Percentiles rank a stretch among this genome's conserved stretches.
Evolutionary conservation across 345 rosid genomes (phyloP).

Genomic region (Murraya paniculata): DNA sequence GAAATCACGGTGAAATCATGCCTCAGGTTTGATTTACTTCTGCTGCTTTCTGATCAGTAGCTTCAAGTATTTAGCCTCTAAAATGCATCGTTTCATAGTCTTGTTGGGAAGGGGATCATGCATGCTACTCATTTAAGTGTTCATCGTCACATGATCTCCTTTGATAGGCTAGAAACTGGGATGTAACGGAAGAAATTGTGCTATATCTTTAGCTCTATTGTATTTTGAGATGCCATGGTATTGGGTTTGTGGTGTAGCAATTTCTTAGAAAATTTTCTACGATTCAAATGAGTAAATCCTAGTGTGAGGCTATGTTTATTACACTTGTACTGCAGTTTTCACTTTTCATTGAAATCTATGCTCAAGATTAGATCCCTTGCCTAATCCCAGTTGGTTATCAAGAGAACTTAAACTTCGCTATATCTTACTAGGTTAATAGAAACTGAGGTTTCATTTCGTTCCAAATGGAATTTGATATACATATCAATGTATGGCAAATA

Average conservation of each 20-base stretch:
- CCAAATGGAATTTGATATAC: not conserved
- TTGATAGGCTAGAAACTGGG: not conserved
- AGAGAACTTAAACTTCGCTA: not conserved
- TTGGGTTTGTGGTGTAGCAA: not conserved
- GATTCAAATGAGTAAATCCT: not conserved
- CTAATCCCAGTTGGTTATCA: no score
- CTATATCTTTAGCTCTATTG: not conserved
- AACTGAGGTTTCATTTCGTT: not conserved
- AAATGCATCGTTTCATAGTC: not conserved
- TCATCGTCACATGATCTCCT: not conserved
- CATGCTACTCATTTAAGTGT: not conserved
- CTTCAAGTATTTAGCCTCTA: not conserved
- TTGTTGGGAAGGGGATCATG: not conserved
- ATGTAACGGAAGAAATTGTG: not conserved
- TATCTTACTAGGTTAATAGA: not conserved
- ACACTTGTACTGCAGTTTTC: no score
- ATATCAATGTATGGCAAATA: not conserved
- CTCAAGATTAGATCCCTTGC: no score
- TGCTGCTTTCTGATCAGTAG: not conserved
- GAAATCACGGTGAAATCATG: conserved; percentile 51
- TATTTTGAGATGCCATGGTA: not conserved
- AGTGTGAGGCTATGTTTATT: not conserved
- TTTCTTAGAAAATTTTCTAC: not conserved
- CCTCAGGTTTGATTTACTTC: conserved; percentile 66
- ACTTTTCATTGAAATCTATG: no score